These are phyloP conservation scores for Boletus albobrunnescens DNA, from an alignment of 1,284 basidiomycete species.

Conservation along the genomic window DNA sequence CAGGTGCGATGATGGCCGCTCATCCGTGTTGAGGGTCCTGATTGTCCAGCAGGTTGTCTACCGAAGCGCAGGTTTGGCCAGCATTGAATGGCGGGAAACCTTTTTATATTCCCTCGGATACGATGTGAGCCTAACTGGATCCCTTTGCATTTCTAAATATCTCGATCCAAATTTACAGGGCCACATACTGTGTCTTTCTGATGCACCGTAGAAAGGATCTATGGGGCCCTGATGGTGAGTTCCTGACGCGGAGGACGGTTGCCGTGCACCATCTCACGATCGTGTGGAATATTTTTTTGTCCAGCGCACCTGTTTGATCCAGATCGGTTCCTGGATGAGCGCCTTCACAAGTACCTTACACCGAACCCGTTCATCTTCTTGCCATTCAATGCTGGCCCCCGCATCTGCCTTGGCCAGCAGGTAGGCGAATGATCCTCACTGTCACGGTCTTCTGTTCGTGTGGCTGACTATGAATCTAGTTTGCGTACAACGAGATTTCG, in stretches of 20 bases:
- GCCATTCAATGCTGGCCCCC: constrained; percentile 49
- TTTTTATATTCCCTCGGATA: constrained; percentile 22
- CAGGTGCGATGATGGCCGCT: constrained; percentile 29
- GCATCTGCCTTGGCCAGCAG: constrained; percentile 45
- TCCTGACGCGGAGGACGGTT: too few species aligned
- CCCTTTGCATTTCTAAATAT: not conserved
- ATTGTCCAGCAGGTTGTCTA: constrained; percentile 29
- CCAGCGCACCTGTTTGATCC: constrained; percentile 49
- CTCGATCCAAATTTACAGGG: constrained; percentile 35
- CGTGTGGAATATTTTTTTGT: too few species aligned
- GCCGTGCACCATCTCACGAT: too few species aligned
- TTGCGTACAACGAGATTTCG: constrained; percentile 67
- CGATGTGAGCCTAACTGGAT: constrained; percentile 10
- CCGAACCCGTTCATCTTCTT: constrained; percentile 45
- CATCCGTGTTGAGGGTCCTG: constrained; percentile 6
- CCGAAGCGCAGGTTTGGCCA: constrained; percentile 21
- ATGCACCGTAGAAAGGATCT: constrained; percentile 62
- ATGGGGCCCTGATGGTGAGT: constrained; percentile 71
- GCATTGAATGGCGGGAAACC: constrained; percentile 20
- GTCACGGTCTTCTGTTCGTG: not conserved
- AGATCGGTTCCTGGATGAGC: constrained; percentile 46
- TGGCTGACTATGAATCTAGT: too few species aligned
- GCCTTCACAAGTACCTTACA: constrained; percentile 27
- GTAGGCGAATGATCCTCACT: constrained; percentile 7
- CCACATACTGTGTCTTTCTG: constrained; percentile 50